phyloP scores from a whole-genome alignment of 2,329 filamentous ascomycete species.

The Botrytis tulipae region DNA sequence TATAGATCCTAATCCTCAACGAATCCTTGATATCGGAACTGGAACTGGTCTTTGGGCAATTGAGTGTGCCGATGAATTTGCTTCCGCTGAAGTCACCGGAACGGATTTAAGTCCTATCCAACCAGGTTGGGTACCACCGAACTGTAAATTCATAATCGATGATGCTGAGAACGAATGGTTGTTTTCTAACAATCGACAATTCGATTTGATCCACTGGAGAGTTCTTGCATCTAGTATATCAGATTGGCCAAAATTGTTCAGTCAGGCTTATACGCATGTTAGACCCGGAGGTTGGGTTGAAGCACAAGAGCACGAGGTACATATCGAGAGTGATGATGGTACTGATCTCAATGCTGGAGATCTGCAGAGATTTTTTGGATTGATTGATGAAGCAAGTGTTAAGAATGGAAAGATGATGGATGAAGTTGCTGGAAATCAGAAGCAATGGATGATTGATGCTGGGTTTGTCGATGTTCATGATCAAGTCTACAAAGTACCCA shows the following conservation, averaged over 20 bases:
- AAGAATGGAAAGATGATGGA: conserved; percentile 48
- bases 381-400: conserved; percentile 46
- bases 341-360: conserved; percentile 43
- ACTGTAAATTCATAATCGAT: conserved; percentile 61
- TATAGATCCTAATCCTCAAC: conserved; percentile 47
- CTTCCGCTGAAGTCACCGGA: conserved; percentile 49
- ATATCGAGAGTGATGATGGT: conserved; percentile 46
- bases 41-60: conserved; percentile 61
- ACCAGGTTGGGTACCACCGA: conserved; percentile 56
- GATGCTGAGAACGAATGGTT: conserved; percentile 57
- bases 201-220: conserved; percentile 61
- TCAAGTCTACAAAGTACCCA: conserved; percentile 38
- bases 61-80: conserved; percentile 53
- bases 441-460: conserved; percentile 46
- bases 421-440: conserved; percentile 40
- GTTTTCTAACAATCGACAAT: conserved; percentile 49
- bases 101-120: conserved; percentile 60
- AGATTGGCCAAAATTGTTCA: conserved; percentile 53
- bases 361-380: conserved; percentile 48
- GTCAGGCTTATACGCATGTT: conserved; percentile 47
- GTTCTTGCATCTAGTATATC: conserved; percentile 56
- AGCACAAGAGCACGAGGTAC: conserved; percentile 53
- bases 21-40: conserved; percentile 57
- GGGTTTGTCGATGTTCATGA: conserved; percentile 51
- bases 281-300: conserved; percentile 57